Conservation (phyloP, 768 basidiomycete genomes). For the Hypholoma sublateritium region DNA sequence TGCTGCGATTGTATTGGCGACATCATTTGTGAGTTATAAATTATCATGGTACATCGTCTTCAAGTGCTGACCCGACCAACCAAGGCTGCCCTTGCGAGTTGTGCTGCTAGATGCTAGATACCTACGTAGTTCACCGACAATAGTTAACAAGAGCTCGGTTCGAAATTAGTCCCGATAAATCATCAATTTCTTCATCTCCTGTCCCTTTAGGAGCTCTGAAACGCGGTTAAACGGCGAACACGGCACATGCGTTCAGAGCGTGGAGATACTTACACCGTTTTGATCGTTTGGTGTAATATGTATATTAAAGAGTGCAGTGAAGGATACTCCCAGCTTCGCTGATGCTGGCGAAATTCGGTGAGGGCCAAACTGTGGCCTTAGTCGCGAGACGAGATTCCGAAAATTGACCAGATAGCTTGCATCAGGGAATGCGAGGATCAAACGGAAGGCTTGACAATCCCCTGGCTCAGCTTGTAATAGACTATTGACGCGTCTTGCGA, state of each 20-base stretch:
- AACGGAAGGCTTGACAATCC: slow-evolving; percentile 72
- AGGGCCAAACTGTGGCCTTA: neutral
- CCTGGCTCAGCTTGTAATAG: slow-evolving; percentile 79
- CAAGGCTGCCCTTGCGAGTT: slow-evolving; percentile 81
- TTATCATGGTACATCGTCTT: neutral
- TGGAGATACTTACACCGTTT: no score
- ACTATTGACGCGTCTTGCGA: slow-evolving; percentile 81
- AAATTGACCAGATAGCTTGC: no score
- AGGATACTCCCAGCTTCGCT: neutral
- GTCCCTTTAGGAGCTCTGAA: neutral
- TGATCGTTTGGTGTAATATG: no score
- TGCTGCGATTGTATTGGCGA: slow-evolving; percentile 73
- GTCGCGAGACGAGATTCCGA: neutral
- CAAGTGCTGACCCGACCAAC: neutral
- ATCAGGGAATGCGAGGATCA: slow-evolving; percentile 20
- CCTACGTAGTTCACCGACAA: neutral
- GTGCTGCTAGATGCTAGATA: slow-evolving; percentile 48
- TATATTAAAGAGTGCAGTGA: neutral
- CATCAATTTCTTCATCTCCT: neutral
- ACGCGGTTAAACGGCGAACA: no score
- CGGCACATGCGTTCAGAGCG: no score
- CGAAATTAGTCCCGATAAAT: neutral
- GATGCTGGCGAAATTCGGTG: neutral
- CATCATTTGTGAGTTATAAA: slow-evolving; percentile 59
- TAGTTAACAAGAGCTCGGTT: neutral